Base-by-base conservation (phyloP, 225 moss, liverwort and hornwort genomes). In the Polytrichum formosum region DNA sequence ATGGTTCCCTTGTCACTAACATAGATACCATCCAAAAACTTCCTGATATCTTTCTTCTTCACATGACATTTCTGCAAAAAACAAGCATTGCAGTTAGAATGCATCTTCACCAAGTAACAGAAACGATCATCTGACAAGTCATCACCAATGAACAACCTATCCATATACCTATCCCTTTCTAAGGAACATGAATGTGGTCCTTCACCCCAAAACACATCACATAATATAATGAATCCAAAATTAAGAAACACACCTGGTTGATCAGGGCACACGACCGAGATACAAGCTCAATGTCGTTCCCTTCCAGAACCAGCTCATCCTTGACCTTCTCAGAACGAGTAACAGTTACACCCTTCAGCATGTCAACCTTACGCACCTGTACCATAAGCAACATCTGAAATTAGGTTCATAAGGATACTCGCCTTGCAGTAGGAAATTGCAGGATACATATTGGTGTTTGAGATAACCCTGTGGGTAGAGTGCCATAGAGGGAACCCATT, bases 41-140 rank as follows among this genome's bases (percentile, higher is more conserved):
- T 88, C 37, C 87, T 71, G 70, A 88, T 88, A 53, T 88, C 87
- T 29, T 88, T 88, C 63, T 88, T 88, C 75, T 88, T 88, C 4
- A 88, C 87, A 30, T 88, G 87, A 27, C 87, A 88, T 75, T 84
- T 84, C 87, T 88, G 87, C 79, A 55, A 27, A 26, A 18, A 75
- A 21, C 21, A 22, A 58, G 22, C 33, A 7, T 13, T 37, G 2
- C 10, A 37, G 37, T 37, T 13, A 13, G 10, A 37, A 37, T 10
- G 0, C 37, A 37, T 37, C 37, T 2, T 37, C 2, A 37, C 13
- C 37, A 16, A 46, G 46, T 46, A 46, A 13, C 13, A 13, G 13
- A 46, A 46, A 46, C 4, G 0, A 46, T 46, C 46, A 13, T 4
- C 46, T 46, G 46, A 16, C 26, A 16, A 46, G 46, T 46, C 13